Evolutionary conservation across 805 yeast genomes (phyloP).

Genomic region (Starmerella sirachaensis): DNA sequence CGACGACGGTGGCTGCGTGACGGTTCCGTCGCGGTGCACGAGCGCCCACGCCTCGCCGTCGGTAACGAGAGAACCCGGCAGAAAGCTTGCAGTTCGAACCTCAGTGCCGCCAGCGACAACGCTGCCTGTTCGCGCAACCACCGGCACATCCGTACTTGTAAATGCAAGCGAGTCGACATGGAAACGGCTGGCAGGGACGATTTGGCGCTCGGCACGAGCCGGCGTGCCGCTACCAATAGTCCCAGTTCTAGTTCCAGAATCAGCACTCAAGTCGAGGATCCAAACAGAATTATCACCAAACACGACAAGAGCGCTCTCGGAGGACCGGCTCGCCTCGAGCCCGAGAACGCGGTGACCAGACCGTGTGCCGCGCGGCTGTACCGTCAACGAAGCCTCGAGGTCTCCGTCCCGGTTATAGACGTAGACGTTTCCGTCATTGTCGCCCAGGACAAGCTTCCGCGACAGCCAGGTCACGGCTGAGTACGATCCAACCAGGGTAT

Average conservation of each 20-base stretch:
- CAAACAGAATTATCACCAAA: slow-evolving; percentile 8
- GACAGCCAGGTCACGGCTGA: slow-evolving; percentile 7
- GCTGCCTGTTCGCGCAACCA: too few relatives aligned
- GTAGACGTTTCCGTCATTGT: background rate
- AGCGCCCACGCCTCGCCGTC: background rate
- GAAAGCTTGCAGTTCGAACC: too few relatives aligned
- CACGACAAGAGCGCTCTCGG: too few relatives aligned
- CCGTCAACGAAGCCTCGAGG: background rate
- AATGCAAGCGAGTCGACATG: background rate
- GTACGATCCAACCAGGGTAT: background rate
- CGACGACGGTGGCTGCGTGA: background rate
- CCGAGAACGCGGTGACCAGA: too few relatives aligned
- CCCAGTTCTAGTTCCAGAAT: too few relatives aligned
- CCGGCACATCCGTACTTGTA: too few relatives aligned
- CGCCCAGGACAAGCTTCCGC: slow-evolving; percentile 1
- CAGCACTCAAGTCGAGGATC: too few relatives aligned
- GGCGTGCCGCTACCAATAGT: too few relatives aligned
- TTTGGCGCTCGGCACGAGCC: too few relatives aligned
- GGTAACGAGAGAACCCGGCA: slow-evolving; percentile 4
- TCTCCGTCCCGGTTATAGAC: background rate
- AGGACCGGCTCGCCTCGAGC: too few relatives aligned
- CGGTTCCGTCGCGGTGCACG: slow-evolving; percentile 5
- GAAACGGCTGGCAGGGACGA: background rate
- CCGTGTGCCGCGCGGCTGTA: background rate
- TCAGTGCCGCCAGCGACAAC: too few relatives aligned